These are phyloP conservation scores for Pythium phragmiticola DNA, from an alignment of 352 stramenopile genomes.

Conservation along the genomic window DNA sequence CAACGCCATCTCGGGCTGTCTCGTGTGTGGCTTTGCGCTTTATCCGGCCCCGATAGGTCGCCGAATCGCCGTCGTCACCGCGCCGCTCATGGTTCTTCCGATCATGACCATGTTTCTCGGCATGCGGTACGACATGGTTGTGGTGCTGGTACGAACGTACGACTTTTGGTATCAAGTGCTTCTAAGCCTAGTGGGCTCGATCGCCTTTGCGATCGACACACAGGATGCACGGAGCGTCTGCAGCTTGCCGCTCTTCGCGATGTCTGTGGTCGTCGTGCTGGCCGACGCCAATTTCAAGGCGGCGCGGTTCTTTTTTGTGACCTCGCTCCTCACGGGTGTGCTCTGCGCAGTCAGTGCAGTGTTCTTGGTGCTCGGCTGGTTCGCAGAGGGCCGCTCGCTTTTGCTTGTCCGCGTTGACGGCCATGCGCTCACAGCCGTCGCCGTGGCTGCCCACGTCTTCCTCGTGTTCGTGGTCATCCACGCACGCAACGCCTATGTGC, in stretches of 20 bases:
- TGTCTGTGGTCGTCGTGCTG: constrained; percentile 1
- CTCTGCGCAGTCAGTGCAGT: background rate
- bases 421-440: background rate
- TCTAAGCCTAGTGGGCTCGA: background rate
- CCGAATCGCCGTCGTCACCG: background rate
- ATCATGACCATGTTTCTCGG: background rate
- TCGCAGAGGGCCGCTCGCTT: background rate
- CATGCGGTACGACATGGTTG: constrained; percentile 16
- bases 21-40: background rate
- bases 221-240: constrained; percentile 12
- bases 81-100: background rate
- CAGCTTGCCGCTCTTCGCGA: constrained; percentile 7
- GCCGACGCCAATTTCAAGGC: constrained; percentile 10
- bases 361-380: background rate
- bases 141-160: constrained; percentile 13
- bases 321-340: background rate
- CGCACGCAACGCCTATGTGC: constrained; percentile 7
- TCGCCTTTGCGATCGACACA: background rate
- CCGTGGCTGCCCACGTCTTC: constrained; percentile 3
- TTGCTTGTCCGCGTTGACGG: background rate
- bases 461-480: background rate
- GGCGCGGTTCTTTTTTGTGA: background rate
- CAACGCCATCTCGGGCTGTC: background rate
- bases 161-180: constrained; percentile 18
- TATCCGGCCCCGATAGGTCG: constrained; percentile 2